Percentiles rank a stretch among this genome's conserved stretches.
Evolutionary conservation across 208 protist species (phyloP).

Genomic region (Crithidia fasciculata): DNA sequence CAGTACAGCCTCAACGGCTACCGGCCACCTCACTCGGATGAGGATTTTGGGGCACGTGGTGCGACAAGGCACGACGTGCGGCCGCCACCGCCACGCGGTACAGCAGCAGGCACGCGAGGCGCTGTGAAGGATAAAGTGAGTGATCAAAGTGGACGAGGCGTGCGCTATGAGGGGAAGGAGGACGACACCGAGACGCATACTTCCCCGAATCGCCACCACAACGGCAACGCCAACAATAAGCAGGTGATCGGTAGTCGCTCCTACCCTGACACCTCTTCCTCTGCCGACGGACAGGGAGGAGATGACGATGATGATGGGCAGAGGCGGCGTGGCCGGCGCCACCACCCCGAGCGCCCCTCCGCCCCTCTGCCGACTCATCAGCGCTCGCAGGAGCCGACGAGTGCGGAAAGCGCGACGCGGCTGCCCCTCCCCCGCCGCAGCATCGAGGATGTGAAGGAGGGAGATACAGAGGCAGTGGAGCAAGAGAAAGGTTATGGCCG

Average conservation of each 20-base stretch:
- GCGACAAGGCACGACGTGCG: background rate
- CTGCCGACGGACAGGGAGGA: no score
- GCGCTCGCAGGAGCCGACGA: background rate
- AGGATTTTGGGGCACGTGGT: background rate
- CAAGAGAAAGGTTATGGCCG: background rate
- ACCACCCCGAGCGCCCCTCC: slow-evolving; percentile 6
- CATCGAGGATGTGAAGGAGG: background rate
- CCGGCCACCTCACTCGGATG: background rate
- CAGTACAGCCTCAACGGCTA: slow-evolving; percentile 30
- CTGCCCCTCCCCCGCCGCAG: background rate
- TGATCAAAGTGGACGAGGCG: no score
- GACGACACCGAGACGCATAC: no score
- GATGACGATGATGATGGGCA: no score
- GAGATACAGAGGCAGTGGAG: background rate
- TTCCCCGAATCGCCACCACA: background rate
- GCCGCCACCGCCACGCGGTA: background rate
- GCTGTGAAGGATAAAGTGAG: no score
- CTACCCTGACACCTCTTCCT: no score
- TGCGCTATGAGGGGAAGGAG: no score
- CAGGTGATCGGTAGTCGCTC: no score
- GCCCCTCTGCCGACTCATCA: slow-evolving; percentile 2
- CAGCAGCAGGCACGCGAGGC: background rate
- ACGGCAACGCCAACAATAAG: background rate
- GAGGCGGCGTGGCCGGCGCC: background rate
- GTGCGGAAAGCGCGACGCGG: background rate